Percentiles rank a stretch among this genome's conserved stretches.
Evolutionary conservation across 1,284 basidiomycete genomes (phyloP).

Genomic region (Trametes sp.): DNA sequence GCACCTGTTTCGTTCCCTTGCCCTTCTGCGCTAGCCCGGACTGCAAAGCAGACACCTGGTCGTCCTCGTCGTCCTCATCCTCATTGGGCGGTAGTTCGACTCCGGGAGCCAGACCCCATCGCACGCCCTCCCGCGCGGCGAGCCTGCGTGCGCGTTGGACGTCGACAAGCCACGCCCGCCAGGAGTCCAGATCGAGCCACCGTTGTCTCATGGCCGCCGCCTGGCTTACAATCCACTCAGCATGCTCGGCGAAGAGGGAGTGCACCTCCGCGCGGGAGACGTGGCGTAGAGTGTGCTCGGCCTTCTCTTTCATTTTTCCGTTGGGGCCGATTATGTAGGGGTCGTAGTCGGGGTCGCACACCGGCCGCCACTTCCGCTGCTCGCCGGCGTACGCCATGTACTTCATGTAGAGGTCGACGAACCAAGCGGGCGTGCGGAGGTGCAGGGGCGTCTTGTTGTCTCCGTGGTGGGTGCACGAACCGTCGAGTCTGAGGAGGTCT

Average conservation of each 20-base stretch:
- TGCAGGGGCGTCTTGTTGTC: slow-evolving; percentile 36
- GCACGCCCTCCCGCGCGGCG: slow-evolving; percentile 34
- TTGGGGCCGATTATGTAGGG: slow-evolving; percentile 46
- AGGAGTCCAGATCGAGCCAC: slow-evolving; percentile 50
- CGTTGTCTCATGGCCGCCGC: slow-evolving; percentile 42
- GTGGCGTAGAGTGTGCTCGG: slow-evolving; percentile 44
- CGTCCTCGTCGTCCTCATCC: slow-evolving; percentile 12
- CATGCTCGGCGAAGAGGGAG: slow-evolving; percentile 55
- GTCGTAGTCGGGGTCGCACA: slow-evolving; percentile 40
- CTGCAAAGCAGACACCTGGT: not conserved
- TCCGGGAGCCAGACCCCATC: slow-evolving; percentile 42
- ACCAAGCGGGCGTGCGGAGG: slow-evolving; percentile 57
- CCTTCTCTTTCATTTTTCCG: slow-evolving; percentile 27
- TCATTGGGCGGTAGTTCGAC: slow-evolving; percentile 20
- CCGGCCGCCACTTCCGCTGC: slow-evolving; percentile 44
- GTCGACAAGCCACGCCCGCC: slow-evolving; percentile 52
- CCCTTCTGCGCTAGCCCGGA: not conserved
- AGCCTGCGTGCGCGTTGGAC: slow-evolving; percentile 42
- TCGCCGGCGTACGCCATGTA: slow-evolving; percentile 38
- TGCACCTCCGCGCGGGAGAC: slow-evolving; percentile 53
- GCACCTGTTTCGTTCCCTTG: slow-evolving; percentile 11
- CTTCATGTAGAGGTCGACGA: slow-evolving; percentile 47
- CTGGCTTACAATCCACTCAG: slow-evolving; percentile 59
- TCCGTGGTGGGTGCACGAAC: slow-evolving; percentile 24
- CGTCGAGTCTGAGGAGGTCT: slow-evolving; percentile 44